Evolutionary conservation across 192 early-diverging fungal genomes (phyloP).

Genomic region (Rhizophagus clarus): DNA sequence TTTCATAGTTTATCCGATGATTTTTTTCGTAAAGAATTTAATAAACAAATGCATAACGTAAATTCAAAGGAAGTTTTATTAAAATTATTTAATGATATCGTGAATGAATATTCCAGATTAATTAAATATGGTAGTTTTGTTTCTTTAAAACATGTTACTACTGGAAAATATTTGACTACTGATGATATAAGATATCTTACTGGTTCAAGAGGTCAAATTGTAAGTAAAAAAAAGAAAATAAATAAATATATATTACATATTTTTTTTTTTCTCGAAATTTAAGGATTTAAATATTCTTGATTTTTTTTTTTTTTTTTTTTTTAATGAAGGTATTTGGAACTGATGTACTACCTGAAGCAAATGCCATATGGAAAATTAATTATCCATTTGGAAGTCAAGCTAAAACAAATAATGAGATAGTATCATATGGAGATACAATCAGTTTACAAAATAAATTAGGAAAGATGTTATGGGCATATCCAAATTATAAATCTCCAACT

Average conservation of each 20-base stretch:
- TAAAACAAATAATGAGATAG: not conserved
- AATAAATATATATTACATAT: no score
- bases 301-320: not conserved
- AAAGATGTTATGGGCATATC: not conserved
- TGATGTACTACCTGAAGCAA: not conserved
- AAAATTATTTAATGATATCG: not conserved
- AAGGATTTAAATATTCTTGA: no score
- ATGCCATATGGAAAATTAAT: not conserved
- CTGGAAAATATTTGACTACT: not conserved
- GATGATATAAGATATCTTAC: not conserved
- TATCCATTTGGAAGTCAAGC: not conserved
- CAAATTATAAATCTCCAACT: not conserved
- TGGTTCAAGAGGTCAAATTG: not conserved
- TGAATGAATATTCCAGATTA: not conserved
- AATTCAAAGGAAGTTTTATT: not conserved
- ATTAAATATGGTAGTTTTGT: not conserved
- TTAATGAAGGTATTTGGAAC: not conserved
- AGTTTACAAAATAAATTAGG: not conserved
- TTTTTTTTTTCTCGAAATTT: no score
- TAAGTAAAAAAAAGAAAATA: not conserved
- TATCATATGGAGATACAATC: not conserved
- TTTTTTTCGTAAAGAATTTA: not conserved
- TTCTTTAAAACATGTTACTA: not conserved
- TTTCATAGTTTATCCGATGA: not conserved
- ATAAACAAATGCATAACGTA: not conserved